Conservation (phyloP, 2,329 filamentous ascomycete genomes). For the Salinomyces thailandicus region DNA sequence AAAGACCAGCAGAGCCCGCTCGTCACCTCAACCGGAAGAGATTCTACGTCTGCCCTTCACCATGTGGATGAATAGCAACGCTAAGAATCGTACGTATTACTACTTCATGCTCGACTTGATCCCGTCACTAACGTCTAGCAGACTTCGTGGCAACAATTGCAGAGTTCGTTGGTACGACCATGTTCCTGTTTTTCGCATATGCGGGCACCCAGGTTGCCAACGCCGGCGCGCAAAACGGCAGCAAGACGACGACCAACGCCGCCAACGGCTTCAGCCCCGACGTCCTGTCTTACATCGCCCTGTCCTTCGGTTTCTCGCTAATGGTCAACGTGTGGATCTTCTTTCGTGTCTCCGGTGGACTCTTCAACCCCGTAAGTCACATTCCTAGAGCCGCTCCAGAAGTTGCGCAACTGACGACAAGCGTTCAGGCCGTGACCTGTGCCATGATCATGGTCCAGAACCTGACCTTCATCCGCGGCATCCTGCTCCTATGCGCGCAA, state of each 20-base stretch:
- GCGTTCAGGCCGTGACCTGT: conserved; percentile 18
- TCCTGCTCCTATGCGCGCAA: conserved; percentile 21
- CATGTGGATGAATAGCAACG: conserved; percentile 22
- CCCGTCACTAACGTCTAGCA: conserved; percentile 2
- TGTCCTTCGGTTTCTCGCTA: conserved; percentile 24
- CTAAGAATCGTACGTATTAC: conserved; percentile 21
- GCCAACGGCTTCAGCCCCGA: conserved; percentile 21
- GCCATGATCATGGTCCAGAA: conserved; percentile 20
- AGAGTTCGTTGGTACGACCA: conserved; percentile 27
- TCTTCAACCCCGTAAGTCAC: conserved; percentile 21
- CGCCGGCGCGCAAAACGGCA: conserved; percentile 9
- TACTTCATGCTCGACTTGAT: background rate
- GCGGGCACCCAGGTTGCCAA: conserved; percentile 17
- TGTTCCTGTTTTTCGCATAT: conserved; percentile 28
- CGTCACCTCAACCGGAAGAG: conserved; percentile 16
- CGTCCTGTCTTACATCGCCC: conserved; percentile 20
- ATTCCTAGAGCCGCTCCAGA: too few relatives aligned
- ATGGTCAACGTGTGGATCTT: conserved; percentile 24
- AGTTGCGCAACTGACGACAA: too few relatives aligned
- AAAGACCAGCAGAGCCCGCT: conserved; percentile 4
- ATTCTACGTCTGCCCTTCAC: conserved; percentile 25
- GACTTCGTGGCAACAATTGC: conserved; percentile 18
- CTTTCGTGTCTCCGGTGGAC: conserved; percentile 22
- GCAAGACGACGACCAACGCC: conserved; percentile 19
- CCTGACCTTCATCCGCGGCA: conserved; percentile 17